These are phyloP conservation scores for Cutaneotrichosporon dermatis DNA, from an alignment of 1,284 basidiomycete genomes.

Conservation along the genomic window DNA sequence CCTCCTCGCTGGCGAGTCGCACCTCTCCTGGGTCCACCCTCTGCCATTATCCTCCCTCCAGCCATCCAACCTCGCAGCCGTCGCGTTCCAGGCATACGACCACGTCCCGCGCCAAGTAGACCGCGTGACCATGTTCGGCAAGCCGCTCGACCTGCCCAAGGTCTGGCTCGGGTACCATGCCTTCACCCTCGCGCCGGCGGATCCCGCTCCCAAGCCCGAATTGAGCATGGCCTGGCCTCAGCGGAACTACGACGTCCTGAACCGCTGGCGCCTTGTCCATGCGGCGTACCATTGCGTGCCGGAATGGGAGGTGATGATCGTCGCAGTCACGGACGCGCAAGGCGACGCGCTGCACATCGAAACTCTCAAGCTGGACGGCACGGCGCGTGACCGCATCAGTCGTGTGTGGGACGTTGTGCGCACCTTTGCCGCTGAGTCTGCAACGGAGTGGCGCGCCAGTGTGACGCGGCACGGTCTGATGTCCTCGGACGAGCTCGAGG, in stretches of 20 bases:
- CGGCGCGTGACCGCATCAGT: slow-evolving; percentile 6
- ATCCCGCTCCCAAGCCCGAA: slow-evolving; percentile 22
- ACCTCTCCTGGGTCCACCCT: not conserved
- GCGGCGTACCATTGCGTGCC: slow-evolving; percentile 24
- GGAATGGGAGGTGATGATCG: slow-evolving; percentile 16
- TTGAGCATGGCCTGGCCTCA: slow-evolving; percentile 38
- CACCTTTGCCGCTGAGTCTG: slow-evolving; percentile 53
- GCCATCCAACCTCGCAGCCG: slow-evolving; percentile 14
- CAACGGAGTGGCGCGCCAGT: slow-evolving; percentile 28
- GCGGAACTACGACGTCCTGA: slow-evolving; percentile 39
- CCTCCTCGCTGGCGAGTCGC: not conserved
- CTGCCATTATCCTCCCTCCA: slow-evolving; percentile 7
- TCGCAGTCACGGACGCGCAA: slow-evolving; percentile 27
- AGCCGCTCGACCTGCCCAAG: slow-evolving; percentile 12
- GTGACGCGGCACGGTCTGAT: slow-evolving; percentile 25
- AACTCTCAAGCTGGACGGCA: not conserved
- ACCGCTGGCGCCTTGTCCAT: slow-evolving; percentile 32
- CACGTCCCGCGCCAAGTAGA: slow-evolving; percentile 19
- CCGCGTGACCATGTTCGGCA: slow-evolving; percentile 23
- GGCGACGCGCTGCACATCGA: slow-evolving; percentile 31
- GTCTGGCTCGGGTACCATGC: slow-evolving; percentile 24
- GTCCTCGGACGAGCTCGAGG: slow-evolving; percentile 26
- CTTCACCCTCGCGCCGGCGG: slow-evolving; percentile 29
- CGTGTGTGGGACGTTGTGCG: slow-evolving; percentile 42
- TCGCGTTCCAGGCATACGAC: slow-evolving; percentile 37